A percentile compares a stretch with the other conserved stretches of the same genome.
Evolutionary conservation across 148 eudicot genomes (phyloP).

Genomic region (Cornus kousa): DNA sequence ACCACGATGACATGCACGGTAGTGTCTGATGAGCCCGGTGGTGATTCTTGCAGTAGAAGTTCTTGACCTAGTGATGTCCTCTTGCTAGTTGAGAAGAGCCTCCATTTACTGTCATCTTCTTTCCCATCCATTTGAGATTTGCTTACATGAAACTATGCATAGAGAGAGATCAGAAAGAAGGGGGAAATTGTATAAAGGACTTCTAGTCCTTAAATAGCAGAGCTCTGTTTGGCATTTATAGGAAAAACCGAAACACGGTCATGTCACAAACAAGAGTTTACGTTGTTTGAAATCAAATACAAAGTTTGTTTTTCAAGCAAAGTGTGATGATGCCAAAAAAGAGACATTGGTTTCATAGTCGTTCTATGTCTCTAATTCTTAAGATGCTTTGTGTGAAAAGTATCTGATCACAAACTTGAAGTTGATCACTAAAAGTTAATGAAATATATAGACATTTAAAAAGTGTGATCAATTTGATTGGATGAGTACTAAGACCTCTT

Average conservation of each 20-base stretch:
- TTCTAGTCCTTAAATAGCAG: too few species aligned
- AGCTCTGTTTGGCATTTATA: too few species aligned
- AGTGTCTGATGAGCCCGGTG: background rate
- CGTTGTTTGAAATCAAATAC: background rate
- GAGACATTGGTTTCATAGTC: background rate
- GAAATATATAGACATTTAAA: too few species aligned
- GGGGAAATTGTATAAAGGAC: too few species aligned
- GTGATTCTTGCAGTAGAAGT: background rate
- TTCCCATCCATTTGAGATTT: background rate
- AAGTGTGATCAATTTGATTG: too few species aligned
- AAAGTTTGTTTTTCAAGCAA: background rate
- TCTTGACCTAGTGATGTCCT: background rate
- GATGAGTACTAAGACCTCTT: too few species aligned
- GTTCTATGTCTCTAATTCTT: background rate
- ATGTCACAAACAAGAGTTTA: background rate
- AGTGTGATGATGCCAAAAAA: background rate
- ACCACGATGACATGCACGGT: constrained; percentile 19
- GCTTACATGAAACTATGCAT: too few species aligned
- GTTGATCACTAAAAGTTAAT: too few species aligned
- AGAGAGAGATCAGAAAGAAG: too few species aligned
- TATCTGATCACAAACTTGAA: too few species aligned
- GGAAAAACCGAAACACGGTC: background rate
- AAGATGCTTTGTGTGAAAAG: too few species aligned
- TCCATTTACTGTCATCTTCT: too few species aligned
- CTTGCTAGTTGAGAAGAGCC: background rate